Evolutionary conservation across 805 yeast species (phyloP), one percentile per base, ranked within the genome.

Genomic region (Metschnikowia gruessii): DNA sequence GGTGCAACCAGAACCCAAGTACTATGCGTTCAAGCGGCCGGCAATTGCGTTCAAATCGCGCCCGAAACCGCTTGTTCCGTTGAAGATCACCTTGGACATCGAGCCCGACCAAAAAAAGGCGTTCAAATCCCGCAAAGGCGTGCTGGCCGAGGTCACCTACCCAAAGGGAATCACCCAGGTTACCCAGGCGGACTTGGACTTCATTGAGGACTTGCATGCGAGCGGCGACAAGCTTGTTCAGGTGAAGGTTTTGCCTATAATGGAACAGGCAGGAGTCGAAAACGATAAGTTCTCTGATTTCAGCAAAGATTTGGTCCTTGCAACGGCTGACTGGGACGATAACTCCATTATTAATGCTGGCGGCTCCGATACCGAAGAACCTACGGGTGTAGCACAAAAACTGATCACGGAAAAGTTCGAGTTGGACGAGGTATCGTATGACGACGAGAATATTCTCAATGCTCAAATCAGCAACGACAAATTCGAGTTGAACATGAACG

Each of bases 241-340:
- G 37, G 50, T 55, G 22, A 61, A 61, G 16, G 56, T 60, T n/a
- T 56, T 67, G 16, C 64, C 67, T 2, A 68, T 68, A 36, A 56
- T 71, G 42, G 52, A 56, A 22, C 59, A 58, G 42, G 73, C 65
- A 45, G 66, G 66, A 40, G 58, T 64, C 7, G 67, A 61, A 30
- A 59, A 68, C 51, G 71, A 71, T 46, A 66, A 63, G 46, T 69
- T 78, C 42, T 59, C 64, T 0, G 69, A 66, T 3, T 79, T 65
- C 51, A 65, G 79, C 28, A 79, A 77, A 34, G 86, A 83, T 49
- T 58, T 85, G 42, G 68, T 84, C 2, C 66, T 87, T 18, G 83
- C 91, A 0, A 75, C 90, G 0, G 84, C 86, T 15, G 88, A 84
- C 48, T 87, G 95, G 95, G 81, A 86, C 53, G 87, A 83, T 56